phyloP scores from a whole-genome alignment of 2,329 filamentous ascomycete genomes.

The Exophiala bonariae region DNA sequence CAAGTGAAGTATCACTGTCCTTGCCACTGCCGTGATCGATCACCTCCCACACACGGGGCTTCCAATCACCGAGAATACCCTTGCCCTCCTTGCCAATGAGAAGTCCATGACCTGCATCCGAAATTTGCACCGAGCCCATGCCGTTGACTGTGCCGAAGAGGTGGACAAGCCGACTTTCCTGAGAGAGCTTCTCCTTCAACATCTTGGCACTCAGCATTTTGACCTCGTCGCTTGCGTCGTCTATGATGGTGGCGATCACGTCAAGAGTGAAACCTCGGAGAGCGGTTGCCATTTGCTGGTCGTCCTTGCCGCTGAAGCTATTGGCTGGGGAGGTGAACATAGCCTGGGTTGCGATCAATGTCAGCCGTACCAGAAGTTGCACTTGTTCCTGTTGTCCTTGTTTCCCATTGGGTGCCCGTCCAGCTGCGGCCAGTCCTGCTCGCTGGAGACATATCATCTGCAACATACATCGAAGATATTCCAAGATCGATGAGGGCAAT shows the following conservation, averaged over 20 bases:
- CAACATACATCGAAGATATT: slow-evolving; percentile 20
- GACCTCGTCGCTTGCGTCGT: slow-evolving; percentile 45
- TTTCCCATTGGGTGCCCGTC: slow-evolving; percentile 14
- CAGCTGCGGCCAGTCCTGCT: slow-evolving; percentile 6
- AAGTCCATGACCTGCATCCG: slow-evolving; percentile 24
- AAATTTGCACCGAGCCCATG: slow-evolving; percentile 18
- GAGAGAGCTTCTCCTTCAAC: slow-evolving; percentile 37
- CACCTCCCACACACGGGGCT: slow-evolving; percentile 28
- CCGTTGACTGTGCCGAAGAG: slow-evolving; percentile 26
- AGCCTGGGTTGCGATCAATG: slow-evolving; percentile 33
- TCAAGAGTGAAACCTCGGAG: slow-evolving; percentile 39
- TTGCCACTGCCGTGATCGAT: slow-evolving; percentile 27
- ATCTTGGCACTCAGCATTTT: slow-evolving; percentile 43
- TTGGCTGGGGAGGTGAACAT: slow-evolving; percentile 30
- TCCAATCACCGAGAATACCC: slow-evolving; percentile 26
- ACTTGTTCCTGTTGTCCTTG: slow-evolving; percentile 23
- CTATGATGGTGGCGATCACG: slow-evolving; percentile 45
- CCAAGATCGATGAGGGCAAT: slow-evolving; percentile 9
- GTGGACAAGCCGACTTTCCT: slow-evolving; percentile 17
- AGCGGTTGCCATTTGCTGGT: slow-evolving; percentile 16
- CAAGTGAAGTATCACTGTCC: slow-evolving; percentile 25
- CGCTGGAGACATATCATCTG: slow-evolving; percentile 26
- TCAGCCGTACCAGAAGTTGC: slow-evolving; percentile 28
- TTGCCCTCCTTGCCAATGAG: slow-evolving; percentile 24
- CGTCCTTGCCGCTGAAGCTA: slow-evolving; percentile 6